These are phyloP conservation scores for Russula griseocarnosa DNA, from an alignment of 768 basidiomycete genomes.

Conservation along the genomic window DNA sequence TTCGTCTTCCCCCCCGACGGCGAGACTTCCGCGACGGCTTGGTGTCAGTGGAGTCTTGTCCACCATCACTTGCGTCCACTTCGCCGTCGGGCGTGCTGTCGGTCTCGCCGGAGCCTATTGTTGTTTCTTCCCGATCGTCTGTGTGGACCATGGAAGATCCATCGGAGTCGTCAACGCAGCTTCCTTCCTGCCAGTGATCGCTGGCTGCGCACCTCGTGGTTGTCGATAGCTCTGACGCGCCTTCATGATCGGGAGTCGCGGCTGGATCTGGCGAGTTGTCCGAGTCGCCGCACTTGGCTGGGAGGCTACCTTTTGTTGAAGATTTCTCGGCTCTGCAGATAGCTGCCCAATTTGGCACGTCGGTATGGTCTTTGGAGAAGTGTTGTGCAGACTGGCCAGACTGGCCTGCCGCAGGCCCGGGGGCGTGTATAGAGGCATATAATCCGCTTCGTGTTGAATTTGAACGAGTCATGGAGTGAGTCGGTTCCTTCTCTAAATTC, in stretches of 20 bases:
- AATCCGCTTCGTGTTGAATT: conserved; percentile 5
- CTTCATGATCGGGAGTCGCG: background rate
- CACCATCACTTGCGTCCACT: conserved; percentile 8
- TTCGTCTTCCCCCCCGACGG: conserved; percentile 11
- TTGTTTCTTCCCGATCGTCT: conserved; percentile 15
- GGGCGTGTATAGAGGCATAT: conserved; percentile 13
- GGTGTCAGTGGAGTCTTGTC: background rate
- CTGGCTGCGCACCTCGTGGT: conserved; percentile 16
- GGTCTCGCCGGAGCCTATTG: conserved; percentile 1
- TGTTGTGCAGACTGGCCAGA: background rate
- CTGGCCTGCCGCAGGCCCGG: background rate
- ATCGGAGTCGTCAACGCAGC: conserved; percentile 13
- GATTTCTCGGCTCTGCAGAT: conserved; percentile 5
- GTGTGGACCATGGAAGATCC: conserved; percentile 9
- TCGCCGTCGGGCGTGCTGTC: conserved; percentile 8
- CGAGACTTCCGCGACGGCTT: conserved; percentile 6
- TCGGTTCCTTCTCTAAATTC: background rate
- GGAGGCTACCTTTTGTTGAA: background rate
- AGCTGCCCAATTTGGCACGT: conserved; percentile 23
- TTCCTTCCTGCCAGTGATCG: conserved; percentile 5
- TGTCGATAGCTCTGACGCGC: background rate
- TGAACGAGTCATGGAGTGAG: background rate
- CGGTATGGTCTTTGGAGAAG: conserved; percentile 2
- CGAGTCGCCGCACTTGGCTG: background rate
- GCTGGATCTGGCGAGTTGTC: background rate